Evolutionary conservation across 2,329 filamentous ascomycete genomes (phyloP).

Genomic region (Scedosporium apiospermum): DNA sequence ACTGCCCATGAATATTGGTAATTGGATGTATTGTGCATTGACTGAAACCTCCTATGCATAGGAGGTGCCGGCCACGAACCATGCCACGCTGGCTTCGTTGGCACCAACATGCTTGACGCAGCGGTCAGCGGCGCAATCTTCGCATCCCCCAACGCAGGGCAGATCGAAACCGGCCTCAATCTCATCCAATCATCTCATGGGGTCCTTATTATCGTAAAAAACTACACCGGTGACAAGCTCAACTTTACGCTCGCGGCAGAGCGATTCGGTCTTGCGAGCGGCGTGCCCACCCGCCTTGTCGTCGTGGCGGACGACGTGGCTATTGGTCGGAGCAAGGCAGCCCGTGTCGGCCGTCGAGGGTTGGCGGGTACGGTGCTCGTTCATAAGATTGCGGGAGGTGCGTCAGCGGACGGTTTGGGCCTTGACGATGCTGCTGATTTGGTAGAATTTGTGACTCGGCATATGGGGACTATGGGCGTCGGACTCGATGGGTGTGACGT

Average conservation of each 20-base stretch:
- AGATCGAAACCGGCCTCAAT: slow-evolving; percentile 28
- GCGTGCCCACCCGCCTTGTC: slow-evolving; percentile 19
- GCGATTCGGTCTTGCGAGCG: slow-evolving; percentile 37
- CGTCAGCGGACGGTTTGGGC: too few relatives aligned
- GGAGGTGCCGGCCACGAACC: slow-evolving; percentile 42
- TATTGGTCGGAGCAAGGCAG: slow-evolving; percentile 41
- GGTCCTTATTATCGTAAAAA: slow-evolving; percentile 52
- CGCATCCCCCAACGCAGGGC: slow-evolving; percentile 52
- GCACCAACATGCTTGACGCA: slow-evolving; percentile 48
- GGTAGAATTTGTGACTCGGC: too few relatives aligned
- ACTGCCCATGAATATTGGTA: too few relatives aligned
- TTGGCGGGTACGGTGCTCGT: slow-evolving; percentile 52
- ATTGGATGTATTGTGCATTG: too few relatives aligned
- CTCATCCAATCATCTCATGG: slow-evolving; percentile 29
- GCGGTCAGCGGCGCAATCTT: slow-evolving; percentile 55
- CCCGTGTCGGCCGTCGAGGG: slow-evolving; percentile 50
- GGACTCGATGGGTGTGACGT: too few relatives aligned
- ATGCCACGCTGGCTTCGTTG: slow-evolving; percentile 56
- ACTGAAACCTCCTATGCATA: too few relatives aligned
- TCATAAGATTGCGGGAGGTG: slow-evolving; percentile 45
- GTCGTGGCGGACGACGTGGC: slow-evolving; percentile 58
- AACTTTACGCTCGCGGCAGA: slow-evolving; percentile 53
- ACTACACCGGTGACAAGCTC: slow-evolving; percentile 55
- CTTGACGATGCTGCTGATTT: too few relatives aligned
- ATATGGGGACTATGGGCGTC: too few relatives aligned